Evolutionary conservation across 1,284 basidiomycete species (phyloP), one percentile per base, ranked within the genome.

Genomic region (Amylostereum areolatum): DNA sequence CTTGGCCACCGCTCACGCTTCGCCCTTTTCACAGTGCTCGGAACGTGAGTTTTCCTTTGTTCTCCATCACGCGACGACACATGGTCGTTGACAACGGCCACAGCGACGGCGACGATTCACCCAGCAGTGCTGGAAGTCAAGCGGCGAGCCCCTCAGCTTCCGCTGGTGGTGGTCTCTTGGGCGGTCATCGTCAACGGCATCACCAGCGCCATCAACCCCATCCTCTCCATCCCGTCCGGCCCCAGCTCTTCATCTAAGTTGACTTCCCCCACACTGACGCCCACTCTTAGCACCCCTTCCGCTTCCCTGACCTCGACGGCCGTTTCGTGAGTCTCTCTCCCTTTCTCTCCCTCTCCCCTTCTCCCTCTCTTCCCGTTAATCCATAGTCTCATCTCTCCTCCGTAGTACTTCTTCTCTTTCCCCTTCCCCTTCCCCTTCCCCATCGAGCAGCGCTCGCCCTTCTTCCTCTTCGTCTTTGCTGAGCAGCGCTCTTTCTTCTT

Each of bases 201-300:
- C 31, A 28, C 62, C 30, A 50, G 52, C 33, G 51, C 47, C 11
- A 41, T 56, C 12, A 28, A 28, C 28, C 25, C 12, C 25, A 35
- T 40, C 5, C 46, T 32, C 27, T 45, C 56, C 35, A 49, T 33
- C 24, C 18, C 48, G 30, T 46, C 47, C 2, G 34, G 37, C 36
- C 28, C 48, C 18, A 37, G 48, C 24, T 10, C 50, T 12, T 45
- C 48, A 12, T 37, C 51, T 18, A 47, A 28, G 27, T 51, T 43
- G 55, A 46, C 3, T 35, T 47, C 1, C 45, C 47, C 18, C 18
- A 18, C 18, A 18, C 18, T 18, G 8, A 47, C 55, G 48, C 35
- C 58, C 43, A 52, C 64, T 47, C 58, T 57, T 54, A 56, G 58
- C 27, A 42, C 51, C 25, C 42, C 57, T 50, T 43, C 55, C 30